Evolutionary conservation across 441 rosid species (phyloP).

Genomic region (Gossypium schwendimanii): DNA sequence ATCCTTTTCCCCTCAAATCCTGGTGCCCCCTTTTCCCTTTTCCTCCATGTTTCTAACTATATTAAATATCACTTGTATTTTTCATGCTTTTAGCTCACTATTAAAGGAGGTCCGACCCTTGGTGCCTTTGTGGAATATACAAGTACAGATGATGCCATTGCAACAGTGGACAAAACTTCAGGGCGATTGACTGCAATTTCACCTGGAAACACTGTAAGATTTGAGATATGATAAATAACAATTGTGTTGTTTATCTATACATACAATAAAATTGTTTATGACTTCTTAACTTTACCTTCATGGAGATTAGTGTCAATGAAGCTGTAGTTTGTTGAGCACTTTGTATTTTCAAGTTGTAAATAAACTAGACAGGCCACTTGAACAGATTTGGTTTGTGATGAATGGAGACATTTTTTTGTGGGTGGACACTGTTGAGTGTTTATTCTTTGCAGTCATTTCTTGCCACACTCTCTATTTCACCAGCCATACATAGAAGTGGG

Average conservation of each 20-base stretch:
- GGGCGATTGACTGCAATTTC: constrained; percentile 69
- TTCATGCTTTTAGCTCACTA: constrained; percentile 43
- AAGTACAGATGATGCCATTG: constrained; percentile 51
- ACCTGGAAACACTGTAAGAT: constrained; percentile 83
- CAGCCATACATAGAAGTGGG: background rate
- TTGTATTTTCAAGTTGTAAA: background rate
- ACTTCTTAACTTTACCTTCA: background rate
- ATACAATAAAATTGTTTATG: background rate
- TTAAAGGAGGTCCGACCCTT: constrained; percentile 85
- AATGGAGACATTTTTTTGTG: background rate
- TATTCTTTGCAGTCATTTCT: background rate
- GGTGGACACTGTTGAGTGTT: background rate
- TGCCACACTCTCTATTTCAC: background rate
- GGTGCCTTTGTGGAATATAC: constrained; percentile 58
- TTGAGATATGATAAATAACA: constrained; percentile 7
- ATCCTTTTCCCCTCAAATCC: background rate
- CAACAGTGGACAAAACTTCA: constrained; percentile 50
- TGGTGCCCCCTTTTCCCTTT: background rate
- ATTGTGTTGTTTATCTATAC: background rate
- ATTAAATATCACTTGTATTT: constrained; percentile 8
- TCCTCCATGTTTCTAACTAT: background rate
- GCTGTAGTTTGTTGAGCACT: background rate
- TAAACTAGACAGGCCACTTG: background rate
- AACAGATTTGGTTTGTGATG: background rate
- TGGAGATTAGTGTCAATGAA: background rate